These are phyloP conservation scores for Kernera saxatilis DNA, from an alignment of 345 rosid genomes.

Conservation along the genomic window DNA sequence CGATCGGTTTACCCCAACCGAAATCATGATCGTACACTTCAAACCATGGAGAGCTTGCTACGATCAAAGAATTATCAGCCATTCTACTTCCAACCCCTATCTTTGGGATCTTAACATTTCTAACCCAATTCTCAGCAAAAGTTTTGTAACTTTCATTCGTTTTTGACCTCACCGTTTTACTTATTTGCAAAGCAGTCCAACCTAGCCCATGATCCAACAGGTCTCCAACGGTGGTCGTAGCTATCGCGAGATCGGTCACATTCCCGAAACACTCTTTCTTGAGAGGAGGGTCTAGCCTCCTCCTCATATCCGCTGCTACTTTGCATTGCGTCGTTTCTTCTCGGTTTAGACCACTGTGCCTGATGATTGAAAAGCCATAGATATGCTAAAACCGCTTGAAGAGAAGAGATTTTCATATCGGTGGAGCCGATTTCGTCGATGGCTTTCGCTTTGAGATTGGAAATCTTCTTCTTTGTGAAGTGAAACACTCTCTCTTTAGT, in stretches of 20 bases:
- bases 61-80: conserved; percentile 7
- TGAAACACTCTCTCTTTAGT: conserved; percentile 31
- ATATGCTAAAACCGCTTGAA: conserved; percentile 31
- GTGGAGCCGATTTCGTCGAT: conserved; percentile 7
- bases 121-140: conserved; percentile 15
- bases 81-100: not conserved
- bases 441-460: conserved; percentile 36
- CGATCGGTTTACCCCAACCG: conserved; percentile 38
- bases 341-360: not conserved
- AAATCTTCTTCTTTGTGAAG: conserved; percentile 21
- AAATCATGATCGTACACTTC: conserved; percentile 38
- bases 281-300: conserved; percentile 21
- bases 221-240: conserved; percentile 17
- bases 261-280: conserved; percentile 22
- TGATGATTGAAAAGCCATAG: conserved; percentile 25
- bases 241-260: not conserved
- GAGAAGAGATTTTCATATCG: conserved; percentile 18
- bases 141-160: conserved; percentile 9
- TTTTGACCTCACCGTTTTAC: conserved; percentile 3
- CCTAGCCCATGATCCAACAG: conserved; percentile 16
- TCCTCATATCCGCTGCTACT: conserved; percentile 22
- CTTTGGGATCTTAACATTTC: not conserved
- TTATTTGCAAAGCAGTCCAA: conserved; percentile 22
- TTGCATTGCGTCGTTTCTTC: conserved; percentile 19
- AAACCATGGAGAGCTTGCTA: conserved; percentile 39